These are phyloP conservation scores for Phellopilus nigrolimitatus DNA, from an alignment of 1,284 basidiomycete genomes.

Conservation along the genomic window DNA sequence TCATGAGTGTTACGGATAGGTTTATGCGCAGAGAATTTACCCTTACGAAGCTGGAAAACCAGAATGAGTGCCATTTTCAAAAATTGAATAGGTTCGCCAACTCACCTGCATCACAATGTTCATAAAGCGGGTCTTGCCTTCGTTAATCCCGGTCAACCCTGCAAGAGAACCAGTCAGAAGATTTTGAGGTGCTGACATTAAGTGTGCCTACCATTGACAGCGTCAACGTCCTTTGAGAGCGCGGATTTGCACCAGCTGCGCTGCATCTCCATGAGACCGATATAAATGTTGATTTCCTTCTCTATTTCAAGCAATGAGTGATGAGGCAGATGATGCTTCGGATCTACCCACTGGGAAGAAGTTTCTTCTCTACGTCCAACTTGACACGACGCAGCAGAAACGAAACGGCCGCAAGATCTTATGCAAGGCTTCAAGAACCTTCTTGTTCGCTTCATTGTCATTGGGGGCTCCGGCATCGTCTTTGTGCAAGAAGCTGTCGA, in stretches of 20 bases:
- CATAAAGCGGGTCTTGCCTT: conserved; percentile 95
- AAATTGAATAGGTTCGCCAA: not conserved
- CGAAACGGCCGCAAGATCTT: conserved; percentile 95
- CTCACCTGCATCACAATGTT: conserved; percentile 99
- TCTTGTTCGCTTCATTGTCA: conserved; percentile 87
- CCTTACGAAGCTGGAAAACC: conserved; percentile 56
- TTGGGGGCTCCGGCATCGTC: conserved; percentile 68
- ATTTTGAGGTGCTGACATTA: not conserved
- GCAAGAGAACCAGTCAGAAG: not conserved
- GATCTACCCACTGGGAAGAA: conserved; percentile 73
- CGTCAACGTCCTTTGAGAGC: conserved; percentile 98
- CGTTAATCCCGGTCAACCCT: conserved; percentile 93
- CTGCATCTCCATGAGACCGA: conserved; percentile 98
- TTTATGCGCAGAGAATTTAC: conserved; percentile 8
- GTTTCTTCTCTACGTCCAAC: conserved; percentile 94
- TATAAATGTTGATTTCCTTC: conserved; percentile 99
- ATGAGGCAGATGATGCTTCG: not conserved
- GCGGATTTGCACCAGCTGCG: conserved; percentile 96
- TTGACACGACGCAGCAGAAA: conserved; percentile 95
- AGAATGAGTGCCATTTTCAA: not conserved
- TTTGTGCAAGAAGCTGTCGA: conserved; percentile 77
- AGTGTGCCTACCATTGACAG: conserved; percentile 74
- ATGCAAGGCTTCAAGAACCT: conserved; percentile 95
- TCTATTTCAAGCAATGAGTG: conserved; percentile 43
- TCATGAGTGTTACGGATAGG: not conserved